Evolutionary conservation across 2,329 filamentous ascomycete genomes (phyloP).

Genomic region (Escovopsis sp.): DNA sequence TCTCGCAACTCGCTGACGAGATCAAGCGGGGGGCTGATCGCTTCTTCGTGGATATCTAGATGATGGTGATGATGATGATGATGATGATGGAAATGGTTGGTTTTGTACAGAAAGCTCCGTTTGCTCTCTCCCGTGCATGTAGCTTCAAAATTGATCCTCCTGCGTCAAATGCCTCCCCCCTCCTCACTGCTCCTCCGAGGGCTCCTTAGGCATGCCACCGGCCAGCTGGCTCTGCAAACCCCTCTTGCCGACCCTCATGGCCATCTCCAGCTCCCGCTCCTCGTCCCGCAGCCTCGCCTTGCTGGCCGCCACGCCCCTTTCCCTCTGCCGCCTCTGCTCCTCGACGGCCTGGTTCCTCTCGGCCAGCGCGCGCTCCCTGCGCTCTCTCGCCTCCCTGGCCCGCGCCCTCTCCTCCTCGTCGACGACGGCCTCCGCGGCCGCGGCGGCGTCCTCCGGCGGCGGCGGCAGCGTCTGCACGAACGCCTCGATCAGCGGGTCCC

Average conservation of each 20-base stretch:
- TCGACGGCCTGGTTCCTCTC: constrained; percentile 48
- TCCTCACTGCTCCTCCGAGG: constrained; percentile 5
- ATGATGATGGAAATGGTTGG: no score
- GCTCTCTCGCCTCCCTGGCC: constrained; percentile 34
- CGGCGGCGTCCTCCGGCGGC: constrained; percentile 29
- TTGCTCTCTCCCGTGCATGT: no score
- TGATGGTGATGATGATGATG: no score
- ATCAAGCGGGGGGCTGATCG: constrained; percentile 22
- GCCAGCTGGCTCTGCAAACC: constrained; percentile 48
- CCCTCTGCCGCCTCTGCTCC: constrained; percentile 46
- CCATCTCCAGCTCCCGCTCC: constrained; percentile 51
- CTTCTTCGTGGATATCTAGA: constrained; percentile 29
- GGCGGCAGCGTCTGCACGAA: constrained; percentile 50
- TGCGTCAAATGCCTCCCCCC: no score
- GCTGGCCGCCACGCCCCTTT: constrained; percentile 43
- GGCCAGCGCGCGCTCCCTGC: constrained; percentile 51
- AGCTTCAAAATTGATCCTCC: no score
- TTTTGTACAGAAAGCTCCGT: no score
- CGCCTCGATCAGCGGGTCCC: constrained; percentile 51
- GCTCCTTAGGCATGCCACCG: constrained; percentile 12
- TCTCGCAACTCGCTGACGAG: constrained; percentile 23
- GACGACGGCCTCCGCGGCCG: constrained; percentile 15
- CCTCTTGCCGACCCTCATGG: constrained; percentile 53
- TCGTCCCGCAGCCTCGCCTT: constrained; percentile 49
- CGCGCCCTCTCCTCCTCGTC: constrained; percentile 38